phyloP scores from a whole-genome alignment of 768 basidiomycete genomes.

The Russula emetica region DNA sequence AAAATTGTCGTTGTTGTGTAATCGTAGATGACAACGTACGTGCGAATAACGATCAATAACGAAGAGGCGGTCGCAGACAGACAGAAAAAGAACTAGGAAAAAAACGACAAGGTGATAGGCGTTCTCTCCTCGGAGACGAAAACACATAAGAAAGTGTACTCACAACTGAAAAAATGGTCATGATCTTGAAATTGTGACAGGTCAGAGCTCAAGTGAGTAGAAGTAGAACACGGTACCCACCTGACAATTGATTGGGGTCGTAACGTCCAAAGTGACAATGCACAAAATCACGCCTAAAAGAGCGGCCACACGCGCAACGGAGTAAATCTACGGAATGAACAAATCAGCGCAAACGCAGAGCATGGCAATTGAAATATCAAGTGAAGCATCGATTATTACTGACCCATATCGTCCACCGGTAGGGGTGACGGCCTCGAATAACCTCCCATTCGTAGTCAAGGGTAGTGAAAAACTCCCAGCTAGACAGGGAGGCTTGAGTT shows the following conservation, averaged over 20 bases:
- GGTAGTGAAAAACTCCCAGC: neutral
- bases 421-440: neutral
- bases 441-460: neutral
- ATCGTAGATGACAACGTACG: neutral
- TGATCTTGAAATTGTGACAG: neutral
- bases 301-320: neutral
- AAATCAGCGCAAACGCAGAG: neutral
- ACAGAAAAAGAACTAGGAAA: neutral
- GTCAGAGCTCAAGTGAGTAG: neutral
- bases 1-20: neutral
- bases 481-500: neutral
- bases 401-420: conserved; percentile 3
- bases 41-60: conserved; percentile 8
- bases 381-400: neutral
- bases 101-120: neutral
- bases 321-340: neutral
- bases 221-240: neutral
- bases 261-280: neutral
- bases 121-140: neutral
- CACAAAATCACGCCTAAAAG: neutral
- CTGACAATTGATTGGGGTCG: neutral
- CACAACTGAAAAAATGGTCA: neutral
- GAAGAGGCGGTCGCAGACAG: neutral
- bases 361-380: neutral
- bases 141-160: neutral